These are phyloP conservation scores for Trichoderma sp. DNA, from an alignment of 2,329 filamentous ascomycete species.

Conservation along the genomic window DNA sequence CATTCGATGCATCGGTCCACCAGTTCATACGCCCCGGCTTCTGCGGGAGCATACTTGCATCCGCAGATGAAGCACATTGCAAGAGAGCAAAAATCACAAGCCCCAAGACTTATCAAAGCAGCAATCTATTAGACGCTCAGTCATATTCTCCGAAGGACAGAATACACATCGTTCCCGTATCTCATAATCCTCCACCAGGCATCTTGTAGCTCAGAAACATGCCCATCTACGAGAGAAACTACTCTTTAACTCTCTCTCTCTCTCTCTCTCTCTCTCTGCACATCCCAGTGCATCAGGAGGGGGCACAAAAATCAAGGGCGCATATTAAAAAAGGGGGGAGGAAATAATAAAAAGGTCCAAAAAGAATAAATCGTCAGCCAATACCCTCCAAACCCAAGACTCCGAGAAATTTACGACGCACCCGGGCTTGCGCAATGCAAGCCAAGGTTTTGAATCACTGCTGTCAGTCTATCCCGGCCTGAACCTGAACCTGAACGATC, in stretches of 20 bases:
- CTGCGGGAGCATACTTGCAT: not conserved
- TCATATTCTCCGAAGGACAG: slow-evolving; percentile 24
- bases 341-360: slow-evolving; percentile 32
- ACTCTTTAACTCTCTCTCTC: not conserved
- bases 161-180: slow-evolving; percentile 27
- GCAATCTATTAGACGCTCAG: slow-evolving; percentile 38
- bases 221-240: slow-evolving; percentile 14
- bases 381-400: slow-evolving; percentile 47
- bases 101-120: slow-evolving; percentile 31
- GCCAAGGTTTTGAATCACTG: slow-evolving; percentile 34
- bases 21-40: slow-evolving; percentile 5
- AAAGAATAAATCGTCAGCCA: slow-evolving; percentile 45
- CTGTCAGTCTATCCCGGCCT: slow-evolving; percentile 37
- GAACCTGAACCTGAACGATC: slow-evolving; percentile 34
- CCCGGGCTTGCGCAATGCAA: slow-evolving; percentile 37
- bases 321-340: slow-evolving; percentile 33
- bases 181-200: slow-evolving; percentile 19
- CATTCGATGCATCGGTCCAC: not conserved
- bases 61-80: not conserved
- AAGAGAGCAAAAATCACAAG: slow-evolving; percentile 11
- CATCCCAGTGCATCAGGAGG: slow-evolving; percentile 15
- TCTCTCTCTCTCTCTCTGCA: slow-evolving; percentile 5
- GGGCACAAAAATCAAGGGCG: slow-evolving; percentile 26
- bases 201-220: slow-evolving; percentile 5
- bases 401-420: slow-evolving; percentile 46